These are phyloP conservation scores for Ogataea trehaloabstinens DNA, from an alignment of 805 yeast species.

Conservation along the genomic window DNA sequence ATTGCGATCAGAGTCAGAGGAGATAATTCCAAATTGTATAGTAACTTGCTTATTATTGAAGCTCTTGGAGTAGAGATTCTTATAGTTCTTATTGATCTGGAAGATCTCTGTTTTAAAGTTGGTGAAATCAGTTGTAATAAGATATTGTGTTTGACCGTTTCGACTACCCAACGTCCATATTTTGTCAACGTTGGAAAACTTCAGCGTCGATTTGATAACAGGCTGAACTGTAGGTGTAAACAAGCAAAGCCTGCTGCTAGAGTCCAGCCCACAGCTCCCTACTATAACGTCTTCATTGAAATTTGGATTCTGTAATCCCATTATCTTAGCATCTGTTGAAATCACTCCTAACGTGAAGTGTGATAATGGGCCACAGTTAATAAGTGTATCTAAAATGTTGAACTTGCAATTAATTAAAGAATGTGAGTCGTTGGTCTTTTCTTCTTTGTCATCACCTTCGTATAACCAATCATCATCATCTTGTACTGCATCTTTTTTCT, in stretches of 20 bases:
- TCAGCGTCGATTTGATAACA: constrained; percentile 59
- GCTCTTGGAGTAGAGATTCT: constrained; percentile 57
- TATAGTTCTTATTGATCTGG: constrained; percentile 58
- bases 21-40: constrained; percentile 56
- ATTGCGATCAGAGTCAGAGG: constrained; percentile 40
- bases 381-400: constrained; percentile 48
- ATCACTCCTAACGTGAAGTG: constrained; percentile 64
- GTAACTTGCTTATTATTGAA: constrained; percentile 65
- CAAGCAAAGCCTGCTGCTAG: constrained; percentile 54
- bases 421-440: constrained; percentile 7
- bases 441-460: constrained; percentile 33
- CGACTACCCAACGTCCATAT: constrained; percentile 63
- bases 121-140: constrained; percentile 68
- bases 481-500: constrained; percentile 23
- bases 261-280: constrained; percentile 64
- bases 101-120: constrained; percentile 68
- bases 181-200: constrained; percentile 67
- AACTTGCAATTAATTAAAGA: constrained; percentile 34
- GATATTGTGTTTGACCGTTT: constrained; percentile 45
- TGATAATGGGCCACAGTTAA: constrained; percentile 72
- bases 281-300: constrained; percentile 63
- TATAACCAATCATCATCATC: constrained; percentile 47
- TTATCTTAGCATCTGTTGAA: constrained; percentile 50
- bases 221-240: constrained; percentile 73
- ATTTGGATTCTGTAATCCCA: constrained; percentile 70